Evolutionary conservation across 768 basidiomycete species (phyloP).

Genomic region (Amanita pseudoporphyria): DNA sequence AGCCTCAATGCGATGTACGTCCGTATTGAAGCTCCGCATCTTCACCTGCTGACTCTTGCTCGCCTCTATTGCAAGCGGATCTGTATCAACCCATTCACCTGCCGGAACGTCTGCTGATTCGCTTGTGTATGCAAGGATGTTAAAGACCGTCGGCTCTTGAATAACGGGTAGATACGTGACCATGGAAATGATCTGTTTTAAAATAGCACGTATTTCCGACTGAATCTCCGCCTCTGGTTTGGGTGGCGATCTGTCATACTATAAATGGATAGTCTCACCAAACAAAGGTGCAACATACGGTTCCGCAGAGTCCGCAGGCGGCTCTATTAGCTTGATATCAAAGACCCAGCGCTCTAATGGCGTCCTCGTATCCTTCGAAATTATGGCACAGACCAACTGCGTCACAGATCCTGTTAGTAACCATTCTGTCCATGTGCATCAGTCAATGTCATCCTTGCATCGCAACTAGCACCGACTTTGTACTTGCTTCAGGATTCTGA

Average conservation of each 20-base stretch:
- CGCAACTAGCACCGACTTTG: conserved; percentile 52
- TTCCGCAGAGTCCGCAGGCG: conserved; percentile 37
- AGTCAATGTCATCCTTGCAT: conserved; percentile 1
- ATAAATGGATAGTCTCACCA: conserved; percentile 7
- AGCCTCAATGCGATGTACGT: conserved; percentile 94
- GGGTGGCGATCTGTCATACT: conserved; percentile 31
- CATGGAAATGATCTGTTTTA: conserved; percentile 96
- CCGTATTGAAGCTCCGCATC: conserved; percentile 92
- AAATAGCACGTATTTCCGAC: conserved; percentile 93
- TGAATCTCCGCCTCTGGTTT: conserved; percentile 88
- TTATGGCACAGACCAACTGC: conserved; percentile 90
- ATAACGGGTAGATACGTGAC: conserved; percentile 96
- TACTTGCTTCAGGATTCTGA: conserved; percentile 83
- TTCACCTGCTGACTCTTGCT: conserved; percentile 92
- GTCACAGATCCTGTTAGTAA: conserved; percentile 86
- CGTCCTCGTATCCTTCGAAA: conserved; percentile 86
- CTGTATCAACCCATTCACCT: conserved; percentile 94
- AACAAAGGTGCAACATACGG: conserved; percentile 29
- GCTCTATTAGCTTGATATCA: conserved; percentile 80
- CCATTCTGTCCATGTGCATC: conserved; percentile 57
- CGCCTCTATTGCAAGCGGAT: conserved; percentile 86
- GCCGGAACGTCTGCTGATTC: conserved; percentile 88
- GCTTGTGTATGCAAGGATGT: conserved; percentile 91
- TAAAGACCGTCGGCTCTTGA: conserved; percentile 93
- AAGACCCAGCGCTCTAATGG: conserved; percentile 98